Evolutionary conservation across 768 basidiomycete species (phyloP).

Genomic region (Plicaturopsis crispa): DNA sequence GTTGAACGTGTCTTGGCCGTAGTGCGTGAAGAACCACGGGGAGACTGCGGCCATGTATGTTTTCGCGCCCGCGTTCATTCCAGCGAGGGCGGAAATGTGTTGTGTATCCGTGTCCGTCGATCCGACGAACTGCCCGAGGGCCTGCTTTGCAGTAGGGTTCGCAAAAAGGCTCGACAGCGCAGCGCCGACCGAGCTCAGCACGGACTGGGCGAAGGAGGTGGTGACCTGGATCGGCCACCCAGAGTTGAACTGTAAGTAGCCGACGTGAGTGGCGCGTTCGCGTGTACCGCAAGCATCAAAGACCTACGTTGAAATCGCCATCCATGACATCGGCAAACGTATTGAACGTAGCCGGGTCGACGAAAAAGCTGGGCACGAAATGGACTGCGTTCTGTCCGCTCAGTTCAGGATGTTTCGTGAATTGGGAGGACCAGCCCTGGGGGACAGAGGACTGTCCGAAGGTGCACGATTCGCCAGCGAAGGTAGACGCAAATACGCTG

Average conservation of each 20-base stretch:
- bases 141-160: no score
- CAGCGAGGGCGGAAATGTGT: conserved; percentile 39
- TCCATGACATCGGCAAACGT: conserved; percentile 41
- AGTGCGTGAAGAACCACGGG: conserved; percentile 80
- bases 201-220: conserved; percentile 10
- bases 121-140: conserved; percentile 31
- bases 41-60: conserved; percentile 50
- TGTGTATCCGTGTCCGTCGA: conserved; percentile 43
- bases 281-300: no score
- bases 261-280: no score
- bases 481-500: conserved; percentile 58
- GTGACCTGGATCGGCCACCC: conserved; percentile 70
- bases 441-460: conserved; percentile 50
- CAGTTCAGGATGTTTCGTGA: conserved; percentile 36
- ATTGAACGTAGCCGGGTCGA: conserved; percentile 41
- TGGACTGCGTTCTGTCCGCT: conserved; percentile 42
- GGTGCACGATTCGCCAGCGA: conserved; percentile 59
- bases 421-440: conserved; percentile 53
- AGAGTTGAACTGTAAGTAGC: conserved; percentile 59
- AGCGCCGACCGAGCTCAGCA: conserved; percentile 7
- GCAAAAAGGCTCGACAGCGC: not conserved
- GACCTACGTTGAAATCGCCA: conserved; percentile 52
- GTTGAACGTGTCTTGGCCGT: conserved; percentile 55
- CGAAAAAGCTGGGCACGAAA: conserved; percentile 69
- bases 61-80: conserved; percentile 17